A percentile compares a stretch with the other conserved stretches of the same genome.
Evolutionary conservation across 1,139 yeast genomes (phyloP).

Genomic region (Chernovozyma sophiae-reginae): DNA sequence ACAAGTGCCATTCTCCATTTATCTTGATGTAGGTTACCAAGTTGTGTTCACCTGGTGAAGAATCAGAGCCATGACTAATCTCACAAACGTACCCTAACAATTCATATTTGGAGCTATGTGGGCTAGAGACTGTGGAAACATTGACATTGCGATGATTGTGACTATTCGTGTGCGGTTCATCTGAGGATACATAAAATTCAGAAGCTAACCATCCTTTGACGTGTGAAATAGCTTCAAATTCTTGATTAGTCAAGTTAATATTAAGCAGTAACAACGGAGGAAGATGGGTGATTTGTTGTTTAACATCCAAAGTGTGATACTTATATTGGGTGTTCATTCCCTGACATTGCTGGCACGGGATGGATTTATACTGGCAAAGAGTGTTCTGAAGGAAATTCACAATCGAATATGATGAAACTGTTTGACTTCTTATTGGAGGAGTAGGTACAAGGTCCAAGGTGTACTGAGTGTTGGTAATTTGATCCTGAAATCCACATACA

Average conservation of each 20-base stretch:
- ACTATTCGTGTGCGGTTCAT: neutral
- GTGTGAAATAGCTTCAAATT: slow-evolving; percentile 26
- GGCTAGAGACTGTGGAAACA: neutral
- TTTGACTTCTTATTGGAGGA: neutral
- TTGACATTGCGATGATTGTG: neutral
- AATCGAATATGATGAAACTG: neutral
- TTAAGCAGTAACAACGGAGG: slow-evolving; percentile 70
- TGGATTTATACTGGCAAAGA: slow-evolving; percentile 14
- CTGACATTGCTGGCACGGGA: slow-evolving; percentile 15
- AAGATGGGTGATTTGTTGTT: slow-evolving; percentile 45
- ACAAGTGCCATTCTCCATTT: slow-evolving; percentile 70
- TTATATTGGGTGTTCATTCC: slow-evolving; percentile 10
- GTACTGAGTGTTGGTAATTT: slow-evolving; percentile 1
- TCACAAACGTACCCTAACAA: slow-evolving; percentile 68
- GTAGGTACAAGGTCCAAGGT: slow-evolving; percentile 2
- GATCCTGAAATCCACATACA: slow-evolving; percentile 6
- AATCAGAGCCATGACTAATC: slow-evolving; percentile 52
- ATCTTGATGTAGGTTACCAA: slow-evolving; percentile 57
- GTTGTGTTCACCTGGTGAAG: slow-evolving; percentile 46
- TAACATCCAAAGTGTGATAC: slow-evolving; percentile 50
- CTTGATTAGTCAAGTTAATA: slow-evolving; percentile 30
- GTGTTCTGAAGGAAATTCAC: slow-evolving; percentile 6
- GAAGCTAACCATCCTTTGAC: slow-evolving; percentile 54
- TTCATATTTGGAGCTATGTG: slow-evolving; percentile 40
- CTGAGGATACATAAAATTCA: slow-evolving; percentile 36